Percentiles rank a stretch among this genome's conserved stretches.
phyloP scores from a whole-genome alignment of 345 rosid genomes.

The Brassica cretica region DNA sequence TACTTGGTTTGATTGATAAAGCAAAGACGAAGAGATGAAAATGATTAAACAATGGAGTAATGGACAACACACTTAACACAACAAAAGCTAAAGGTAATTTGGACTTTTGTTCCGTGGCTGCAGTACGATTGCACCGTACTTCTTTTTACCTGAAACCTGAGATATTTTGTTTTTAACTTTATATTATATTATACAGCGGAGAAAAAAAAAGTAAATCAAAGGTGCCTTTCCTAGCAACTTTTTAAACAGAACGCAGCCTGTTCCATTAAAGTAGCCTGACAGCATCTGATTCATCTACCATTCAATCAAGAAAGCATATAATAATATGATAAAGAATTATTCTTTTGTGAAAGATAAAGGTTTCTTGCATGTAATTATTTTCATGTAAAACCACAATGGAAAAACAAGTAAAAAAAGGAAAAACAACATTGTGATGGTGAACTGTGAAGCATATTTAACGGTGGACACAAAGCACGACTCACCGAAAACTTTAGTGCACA shows the following conservation, averaged over 20 bases:
- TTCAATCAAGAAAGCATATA: not conserved
- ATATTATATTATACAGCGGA: not conserved
- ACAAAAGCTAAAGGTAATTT: conserved; percentile 15
- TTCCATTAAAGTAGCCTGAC: not conserved
- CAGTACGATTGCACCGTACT: conserved; percentile 41
- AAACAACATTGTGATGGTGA: not conserved
- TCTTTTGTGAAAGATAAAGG: not conserved
- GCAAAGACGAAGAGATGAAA: conserved; percentile 17
- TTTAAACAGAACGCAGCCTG: conserved; percentile 7
- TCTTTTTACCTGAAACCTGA: conserved; percentile 11
- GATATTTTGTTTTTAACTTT: not conserved
- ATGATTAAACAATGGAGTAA: not conserved
- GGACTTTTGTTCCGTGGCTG: conserved; percentile 35
- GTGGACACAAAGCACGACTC: conserved; percentile 24
- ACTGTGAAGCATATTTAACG: conserved; percentile 28
- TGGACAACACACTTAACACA: conserved; percentile 5
- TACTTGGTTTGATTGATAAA: conserved; percentile 14
- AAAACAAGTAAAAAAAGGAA: not conserved
- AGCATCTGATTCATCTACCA: not conserved
- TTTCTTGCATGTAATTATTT: not conserved
- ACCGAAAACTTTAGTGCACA: conserved; percentile 9
- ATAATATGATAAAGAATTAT: not conserved
- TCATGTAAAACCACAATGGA: conserved; percentile 8
- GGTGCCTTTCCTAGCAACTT: conserved; percentile 4
- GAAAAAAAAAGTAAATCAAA: not conserved